phyloP scores from a whole-genome alignment of 2,329 filamentous ascomycete species.

The Xylariaceae sp. region DNA sequence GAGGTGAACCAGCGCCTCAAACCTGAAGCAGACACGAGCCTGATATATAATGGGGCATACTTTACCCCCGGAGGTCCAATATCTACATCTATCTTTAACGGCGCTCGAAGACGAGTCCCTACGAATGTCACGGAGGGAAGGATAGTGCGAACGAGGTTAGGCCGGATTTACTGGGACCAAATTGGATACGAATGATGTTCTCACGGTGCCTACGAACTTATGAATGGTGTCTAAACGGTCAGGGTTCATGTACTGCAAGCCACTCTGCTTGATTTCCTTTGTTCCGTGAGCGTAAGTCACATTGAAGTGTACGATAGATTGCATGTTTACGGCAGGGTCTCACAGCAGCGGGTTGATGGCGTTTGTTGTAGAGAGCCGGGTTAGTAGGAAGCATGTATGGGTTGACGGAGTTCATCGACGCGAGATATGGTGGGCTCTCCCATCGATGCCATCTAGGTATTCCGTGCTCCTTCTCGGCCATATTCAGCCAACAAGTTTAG shows the following conservation, averaged over 20 bases:
- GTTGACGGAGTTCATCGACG: not conserved
- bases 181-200: not conserved
- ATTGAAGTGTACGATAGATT: slow-evolving; percentile 4
- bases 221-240: not conserved
- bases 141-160: not conserved
- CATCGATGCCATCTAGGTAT: no score
- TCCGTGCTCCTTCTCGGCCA: not conserved
- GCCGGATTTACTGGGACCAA: not conserved
- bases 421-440: not conserved
- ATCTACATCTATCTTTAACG: no score
- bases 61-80: no score
- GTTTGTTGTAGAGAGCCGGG: not conserved
- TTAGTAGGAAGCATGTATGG: no score
- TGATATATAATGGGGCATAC: no score
- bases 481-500: not conserved
- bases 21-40: not conserved
- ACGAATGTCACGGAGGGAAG: not conserved
- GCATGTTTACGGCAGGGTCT: not conserved
- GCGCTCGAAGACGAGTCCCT: not conserved
- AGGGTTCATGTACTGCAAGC: not conserved
- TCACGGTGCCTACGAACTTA: not conserved
- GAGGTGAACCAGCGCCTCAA: slow-evolving; percentile 2
- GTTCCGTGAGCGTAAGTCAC: not conserved
- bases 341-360: not conserved
- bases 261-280: not conserved